Conservation (phyloP, 768 basidiomycete genomes). For the Panus rudis region DNA sequence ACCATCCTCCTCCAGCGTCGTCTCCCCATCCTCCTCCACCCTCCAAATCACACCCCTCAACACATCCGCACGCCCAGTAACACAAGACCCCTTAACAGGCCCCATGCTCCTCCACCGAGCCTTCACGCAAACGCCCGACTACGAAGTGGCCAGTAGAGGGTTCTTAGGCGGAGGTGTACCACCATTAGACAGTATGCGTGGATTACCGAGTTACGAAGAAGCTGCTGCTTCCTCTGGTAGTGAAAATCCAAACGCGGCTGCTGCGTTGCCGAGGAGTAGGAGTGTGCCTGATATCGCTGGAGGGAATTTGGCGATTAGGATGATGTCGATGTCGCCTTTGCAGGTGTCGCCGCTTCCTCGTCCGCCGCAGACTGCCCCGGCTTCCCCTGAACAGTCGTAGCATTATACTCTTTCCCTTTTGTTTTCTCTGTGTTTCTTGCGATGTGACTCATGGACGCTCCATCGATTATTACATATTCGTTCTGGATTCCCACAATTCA, state of each 20-base stretch:
- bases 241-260: too few species aligned
- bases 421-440: neutral
- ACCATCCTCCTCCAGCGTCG: constrained; percentile 1
- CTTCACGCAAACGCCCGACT: constrained; percentile 79
- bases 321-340: neutral
- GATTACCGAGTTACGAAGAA: constrained; percentile 86
- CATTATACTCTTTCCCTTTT: neutral
- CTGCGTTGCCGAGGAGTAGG: constrained; percentile 3
- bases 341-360: too few species aligned
- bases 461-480: neutral
- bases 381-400: neutral
- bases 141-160: constrained; percentile 75
- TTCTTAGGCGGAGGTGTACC: constrained; percentile 88
- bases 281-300: constrained; percentile 16
- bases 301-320: too few species aligned
- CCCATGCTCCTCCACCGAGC: constrained; percentile 47
- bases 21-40: neutral
- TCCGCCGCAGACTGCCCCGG: neutral
- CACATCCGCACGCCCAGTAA: constrained; percentile 8
- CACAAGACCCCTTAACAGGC: constrained; percentile 21
- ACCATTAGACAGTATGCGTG: constrained; percentile 67
- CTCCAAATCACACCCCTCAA: constrained; percentile 1
- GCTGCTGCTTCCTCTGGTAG: constrained; percentile 14
- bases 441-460: neutral
- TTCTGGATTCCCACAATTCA: too few species aligned